phyloP scores from a whole-genome alignment of 495 filamentous ascomycete genomes.

The Podospora didyma region DNA sequence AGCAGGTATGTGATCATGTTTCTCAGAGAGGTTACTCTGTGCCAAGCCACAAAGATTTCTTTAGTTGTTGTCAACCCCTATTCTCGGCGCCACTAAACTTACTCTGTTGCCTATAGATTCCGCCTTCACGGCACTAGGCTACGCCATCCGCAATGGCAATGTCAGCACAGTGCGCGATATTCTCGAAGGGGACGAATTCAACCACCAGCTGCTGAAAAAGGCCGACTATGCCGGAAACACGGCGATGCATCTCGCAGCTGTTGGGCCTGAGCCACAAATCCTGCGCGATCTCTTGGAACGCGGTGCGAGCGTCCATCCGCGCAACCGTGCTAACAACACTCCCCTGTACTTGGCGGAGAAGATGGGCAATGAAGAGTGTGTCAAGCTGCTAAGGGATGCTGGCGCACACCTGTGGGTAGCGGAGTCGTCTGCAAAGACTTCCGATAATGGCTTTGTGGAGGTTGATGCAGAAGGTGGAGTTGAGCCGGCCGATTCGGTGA shows the following conservation, averaged over 20 bases:
- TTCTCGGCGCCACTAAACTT: neutral
- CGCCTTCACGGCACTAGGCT: conserved; percentile 69
- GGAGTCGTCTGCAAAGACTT: conserved; percentile 17
- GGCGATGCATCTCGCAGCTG: conserved; percentile 61
- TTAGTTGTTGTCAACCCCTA: neutral
- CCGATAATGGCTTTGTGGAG: conserved; percentile 12
- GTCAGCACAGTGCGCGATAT: conserved; percentile 59
- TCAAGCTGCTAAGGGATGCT: conserved; percentile 51
- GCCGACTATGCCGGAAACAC: conserved; percentile 89
- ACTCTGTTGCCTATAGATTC: conserved; percentile 27
- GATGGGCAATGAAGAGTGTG: conserved; percentile 52
- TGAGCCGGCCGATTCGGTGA: neutral
- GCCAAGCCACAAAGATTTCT: neutral
- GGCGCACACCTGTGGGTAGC: conserved; percentile 34
- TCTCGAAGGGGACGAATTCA: conserved; percentile 54
- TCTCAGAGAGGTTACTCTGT: neutral
- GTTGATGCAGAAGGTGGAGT: conserved; percentile 2
- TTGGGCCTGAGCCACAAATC: conserved; percentile 47
- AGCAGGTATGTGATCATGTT: conserved; percentile 19
- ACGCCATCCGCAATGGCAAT: conserved; percentile 75
- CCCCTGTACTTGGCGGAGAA: conserved; percentile 74
- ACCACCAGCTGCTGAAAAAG: conserved; percentile 65
- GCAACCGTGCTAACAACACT: conserved; percentile 77
- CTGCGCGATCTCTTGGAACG: conserved; percentile 67
- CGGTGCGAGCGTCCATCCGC: conserved; percentile 81